Conservation (phyloP, 1,139 yeast genomes). For the Candida sp. region DNA sequence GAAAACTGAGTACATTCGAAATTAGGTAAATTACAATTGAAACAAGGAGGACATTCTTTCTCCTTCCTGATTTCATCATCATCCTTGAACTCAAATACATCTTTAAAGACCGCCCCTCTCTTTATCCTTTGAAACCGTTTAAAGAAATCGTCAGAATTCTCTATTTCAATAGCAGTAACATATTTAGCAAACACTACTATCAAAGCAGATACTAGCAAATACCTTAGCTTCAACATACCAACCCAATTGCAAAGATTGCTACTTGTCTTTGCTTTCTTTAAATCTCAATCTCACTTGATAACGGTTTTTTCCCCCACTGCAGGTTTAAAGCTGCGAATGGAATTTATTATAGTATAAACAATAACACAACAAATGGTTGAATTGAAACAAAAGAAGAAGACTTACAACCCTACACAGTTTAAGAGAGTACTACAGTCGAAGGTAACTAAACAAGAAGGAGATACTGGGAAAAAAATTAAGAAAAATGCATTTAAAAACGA, state of each 20-base stretch:
- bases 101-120: constrained; percentile 21
- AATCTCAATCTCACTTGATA: too few species aligned
- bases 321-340: too few species aligned
- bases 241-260: too few species aligned
- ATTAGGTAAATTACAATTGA: constrained; percentile 91
- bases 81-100: constrained; percentile 20
- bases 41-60: constrained; percentile 78
- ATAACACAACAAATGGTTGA: too few species aligned
- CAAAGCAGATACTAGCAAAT: background rate
- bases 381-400: constrained; percentile 10
- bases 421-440: constrained; percentile 11
- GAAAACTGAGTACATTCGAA: constrained; percentile 91
- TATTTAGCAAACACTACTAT: background rate
- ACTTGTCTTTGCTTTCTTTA: too few species aligned
- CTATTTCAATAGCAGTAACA: constrained; percentile 7
- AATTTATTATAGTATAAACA: too few species aligned
- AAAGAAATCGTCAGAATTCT: constrained; percentile 11
- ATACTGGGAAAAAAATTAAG: background rate
- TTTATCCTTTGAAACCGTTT: constrained; percentile 23
- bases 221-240: background rate
- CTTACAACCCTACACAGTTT: constrained; percentile 18
- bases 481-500: constrained; percentile 25
- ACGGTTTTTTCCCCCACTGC: background rate
- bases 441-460: constrained; percentile 3
- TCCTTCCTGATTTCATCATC: background rate